Evolutionary conservation across 129 eudicot species (phyloP).

Genomic region (Cynara cardunculus): DNA sequence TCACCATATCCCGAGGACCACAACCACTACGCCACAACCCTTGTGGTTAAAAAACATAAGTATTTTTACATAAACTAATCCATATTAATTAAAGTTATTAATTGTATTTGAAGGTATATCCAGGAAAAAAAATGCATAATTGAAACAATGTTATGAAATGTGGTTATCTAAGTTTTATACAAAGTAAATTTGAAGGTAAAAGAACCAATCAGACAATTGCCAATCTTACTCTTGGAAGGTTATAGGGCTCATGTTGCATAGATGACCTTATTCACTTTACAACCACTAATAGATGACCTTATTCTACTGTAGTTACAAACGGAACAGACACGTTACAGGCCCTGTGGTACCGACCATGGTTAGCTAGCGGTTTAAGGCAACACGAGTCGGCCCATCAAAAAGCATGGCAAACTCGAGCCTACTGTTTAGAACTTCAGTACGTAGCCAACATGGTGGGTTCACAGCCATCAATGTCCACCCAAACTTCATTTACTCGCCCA

Average conservation of each 20-base stretch:
- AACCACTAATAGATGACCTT: background rate
- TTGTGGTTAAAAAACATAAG: too few relatives aligned
- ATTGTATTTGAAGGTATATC: background rate
- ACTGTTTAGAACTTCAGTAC: slow-evolving; percentile 31
- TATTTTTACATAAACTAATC: background rate
- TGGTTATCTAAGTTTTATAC: background rate
- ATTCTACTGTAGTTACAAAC: slow-evolving; percentile 21
- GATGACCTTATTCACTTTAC: background rate
- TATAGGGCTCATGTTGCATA: background rate
- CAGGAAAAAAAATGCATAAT: background rate
- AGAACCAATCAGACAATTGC: background rate
- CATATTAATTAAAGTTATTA: too few relatives aligned
- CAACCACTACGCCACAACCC: too few relatives aligned
- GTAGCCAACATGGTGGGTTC: slow-evolving; percentile 42
- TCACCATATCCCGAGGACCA: too few relatives aligned
- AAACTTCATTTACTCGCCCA: slow-evolving; percentile 80
- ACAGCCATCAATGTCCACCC: slow-evolving; percentile 78
- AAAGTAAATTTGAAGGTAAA: background rate
- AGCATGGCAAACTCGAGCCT: slow-evolving; percentile 11
- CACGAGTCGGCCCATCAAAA: slow-evolving; percentile 11
- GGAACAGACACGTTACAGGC: slow-evolving; percentile 7
- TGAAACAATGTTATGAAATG: background rate
- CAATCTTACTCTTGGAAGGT: background rate
- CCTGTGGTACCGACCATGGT: background rate
- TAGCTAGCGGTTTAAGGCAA: background rate